phyloP scores from a whole-genome alignment of 257 asterid species.

The Lycium ferocissimum region DNA sequence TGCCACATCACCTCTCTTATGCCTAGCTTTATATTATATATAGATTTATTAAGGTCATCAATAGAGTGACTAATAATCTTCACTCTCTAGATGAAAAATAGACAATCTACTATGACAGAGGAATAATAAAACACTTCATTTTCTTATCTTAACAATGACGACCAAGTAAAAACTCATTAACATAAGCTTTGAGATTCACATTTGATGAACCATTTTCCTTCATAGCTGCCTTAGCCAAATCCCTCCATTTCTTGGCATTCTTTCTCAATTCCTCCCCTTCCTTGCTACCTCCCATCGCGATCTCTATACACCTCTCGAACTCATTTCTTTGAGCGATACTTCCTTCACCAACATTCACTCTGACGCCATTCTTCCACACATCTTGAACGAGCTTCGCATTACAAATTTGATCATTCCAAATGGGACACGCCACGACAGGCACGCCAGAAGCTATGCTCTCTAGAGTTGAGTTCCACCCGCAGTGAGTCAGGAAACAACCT shows the following conservation, averaged over 20 bases:
- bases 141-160: neutral
- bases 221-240: slow-evolving; percentile 47
- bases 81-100: neutral
- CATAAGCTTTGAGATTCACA: slow-evolving; percentile 44
- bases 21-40: too few relatives aligned
- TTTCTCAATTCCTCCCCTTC: slow-evolving; percentile 39
- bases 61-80: neutral
- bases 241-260: slow-evolving; percentile 49
- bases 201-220: slow-evolving; percentile 45
- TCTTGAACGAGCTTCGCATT: slow-evolving; percentile 61
- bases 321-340: slow-evolving; percentile 41
- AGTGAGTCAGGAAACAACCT: slow-evolving; percentile 44
- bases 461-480: slow-evolving; percentile 62
- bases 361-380: slow-evolving; percentile 53
- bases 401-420: slow-evolving; percentile 58
- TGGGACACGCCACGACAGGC: slow-evolving; percentile 52
- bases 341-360: slow-evolving; percentile 23
- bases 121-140: neutral
- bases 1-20: too few relatives aligned
- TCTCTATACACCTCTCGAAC: slow-evolving; percentile 44
- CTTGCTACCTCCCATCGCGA: slow-evolving; percentile 39
- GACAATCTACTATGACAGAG: neutral
- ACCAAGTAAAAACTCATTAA: slow-evolving; percentile 23
- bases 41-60: neutral
- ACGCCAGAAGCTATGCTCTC: slow-evolving; percentile 55